Evolutionary conservation across 352 stramenopile genomes (phyloP).

Genomic region (Phytophthora capsici): DNA sequence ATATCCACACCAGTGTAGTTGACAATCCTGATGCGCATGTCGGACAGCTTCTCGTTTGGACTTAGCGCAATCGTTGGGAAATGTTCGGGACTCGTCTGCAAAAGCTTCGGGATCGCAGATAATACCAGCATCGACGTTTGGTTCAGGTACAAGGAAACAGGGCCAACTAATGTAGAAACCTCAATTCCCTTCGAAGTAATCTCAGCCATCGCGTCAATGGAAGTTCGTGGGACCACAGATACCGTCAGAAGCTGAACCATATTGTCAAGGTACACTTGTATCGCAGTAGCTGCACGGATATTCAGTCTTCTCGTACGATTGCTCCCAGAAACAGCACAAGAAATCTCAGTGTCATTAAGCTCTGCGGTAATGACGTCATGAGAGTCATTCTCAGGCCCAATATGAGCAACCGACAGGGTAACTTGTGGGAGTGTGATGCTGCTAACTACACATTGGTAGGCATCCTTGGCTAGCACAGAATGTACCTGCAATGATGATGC

Average conservation of each 20-base stretch:
- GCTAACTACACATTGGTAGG: slow-evolving; percentile 48
- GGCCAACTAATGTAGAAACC: slow-evolving; percentile 59
- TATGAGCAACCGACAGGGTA: slow-evolving; percentile 47
- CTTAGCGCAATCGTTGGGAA: neutral
- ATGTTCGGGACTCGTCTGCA: slow-evolving; percentile 20
- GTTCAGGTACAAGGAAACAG: slow-evolving; percentile 64
- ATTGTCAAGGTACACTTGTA: slow-evolving; percentile 76
- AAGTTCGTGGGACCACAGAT: slow-evolving; percentile 63
- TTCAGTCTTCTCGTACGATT: slow-evolving; percentile 27
- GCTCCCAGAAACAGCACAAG: slow-evolving; percentile 35
- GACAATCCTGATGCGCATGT: slow-evolving; percentile 65
- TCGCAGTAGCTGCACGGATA: slow-evolving; percentile 44
- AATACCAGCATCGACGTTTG: slow-evolving; percentile 77
- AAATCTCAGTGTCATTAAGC: slow-evolving; percentile 51
- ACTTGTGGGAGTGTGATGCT: slow-evolving; percentile 45
- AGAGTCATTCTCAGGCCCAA: slow-evolving; percentile 45
- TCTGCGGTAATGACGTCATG: slow-evolving; percentile 70
- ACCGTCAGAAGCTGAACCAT: slow-evolving; percentile 75
- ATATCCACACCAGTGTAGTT: slow-evolving; percentile 54
- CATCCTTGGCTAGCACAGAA: slow-evolving; percentile 46
- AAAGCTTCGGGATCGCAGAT: slow-evolving; percentile 57
- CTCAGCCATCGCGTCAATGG: slow-evolving; percentile 51
- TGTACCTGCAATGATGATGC: slow-evolving; percentile 71
- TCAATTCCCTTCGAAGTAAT: slow-evolving; percentile 36
- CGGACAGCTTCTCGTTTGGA: slow-evolving; percentile 42